Conservation (phyloP, 2,329 filamentous ascomycete species). For the Conoideocrella luteorostrata region DNA sequence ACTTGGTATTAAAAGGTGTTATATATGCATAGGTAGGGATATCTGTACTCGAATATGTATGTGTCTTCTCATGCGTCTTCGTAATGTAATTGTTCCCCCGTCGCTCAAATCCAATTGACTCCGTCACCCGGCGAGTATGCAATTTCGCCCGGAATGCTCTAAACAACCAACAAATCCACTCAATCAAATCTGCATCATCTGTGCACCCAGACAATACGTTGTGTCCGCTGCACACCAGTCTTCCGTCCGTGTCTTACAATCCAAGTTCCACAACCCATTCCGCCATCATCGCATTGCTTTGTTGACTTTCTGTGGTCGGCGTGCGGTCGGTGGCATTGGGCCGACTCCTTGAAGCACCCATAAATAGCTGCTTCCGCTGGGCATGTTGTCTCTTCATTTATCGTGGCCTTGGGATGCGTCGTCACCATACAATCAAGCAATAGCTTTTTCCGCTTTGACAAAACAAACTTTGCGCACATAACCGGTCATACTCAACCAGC, state of each 20-base stretch:
- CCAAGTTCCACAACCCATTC: not conserved
- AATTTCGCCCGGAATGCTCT: not conserved
- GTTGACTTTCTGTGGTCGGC: conserved; percentile 2
- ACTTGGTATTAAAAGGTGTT: not conserved
- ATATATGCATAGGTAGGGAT: conserved; percentile 1
- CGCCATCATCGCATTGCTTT: not conserved
- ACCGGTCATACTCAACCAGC: conserved; percentile 11
- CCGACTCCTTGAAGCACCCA: not conserved
- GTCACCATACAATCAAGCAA: too few relatives aligned
- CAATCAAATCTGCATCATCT: too few relatives aligned
- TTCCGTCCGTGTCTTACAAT: not conserved
- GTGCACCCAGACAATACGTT: too few relatives aligned
- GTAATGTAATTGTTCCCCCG: not conserved
- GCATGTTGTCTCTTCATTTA: conserved; percentile 1
- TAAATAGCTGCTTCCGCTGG: not conserved
- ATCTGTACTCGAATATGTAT: not conserved
- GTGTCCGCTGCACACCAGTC: too few relatives aligned
- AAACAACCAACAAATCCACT: not conserved
- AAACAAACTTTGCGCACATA: not conserved
- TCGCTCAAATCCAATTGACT: not conserved
- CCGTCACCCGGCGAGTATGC: not conserved
- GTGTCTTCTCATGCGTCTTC: not conserved
- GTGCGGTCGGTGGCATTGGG: not conserved
- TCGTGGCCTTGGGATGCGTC: not conserved
- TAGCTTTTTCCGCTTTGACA: too few relatives aligned